Conservation (phyloP, 306 rosid genomes). For the Lagenaria siceraria region DNA sequence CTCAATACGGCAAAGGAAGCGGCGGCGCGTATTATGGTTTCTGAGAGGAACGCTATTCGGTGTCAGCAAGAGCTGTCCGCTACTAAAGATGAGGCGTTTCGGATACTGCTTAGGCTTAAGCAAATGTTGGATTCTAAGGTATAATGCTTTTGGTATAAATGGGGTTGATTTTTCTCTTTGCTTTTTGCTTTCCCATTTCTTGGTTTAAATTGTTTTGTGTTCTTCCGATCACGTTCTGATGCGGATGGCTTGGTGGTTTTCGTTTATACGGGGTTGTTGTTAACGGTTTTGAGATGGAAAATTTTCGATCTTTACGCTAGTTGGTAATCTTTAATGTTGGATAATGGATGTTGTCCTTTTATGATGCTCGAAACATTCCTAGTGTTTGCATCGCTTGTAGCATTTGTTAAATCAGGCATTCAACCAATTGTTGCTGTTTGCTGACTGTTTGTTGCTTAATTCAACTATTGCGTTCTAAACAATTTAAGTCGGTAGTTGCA, state of each 20-base stretch:
- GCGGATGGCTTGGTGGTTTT: neutral
- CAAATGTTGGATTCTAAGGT: conserved; percentile 76
- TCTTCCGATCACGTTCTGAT: neutral
- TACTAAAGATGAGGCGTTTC: conserved; percentile 53
- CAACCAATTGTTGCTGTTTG: neutral
- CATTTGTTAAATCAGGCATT: neutral
- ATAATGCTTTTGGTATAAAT: neutral
- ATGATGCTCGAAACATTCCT: neutral
- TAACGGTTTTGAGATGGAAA: neutral
- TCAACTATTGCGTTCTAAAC: neutral
- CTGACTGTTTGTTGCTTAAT: neutral
- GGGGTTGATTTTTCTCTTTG: conserved; percentile 8
- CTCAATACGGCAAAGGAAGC: conserved; percentile 79
- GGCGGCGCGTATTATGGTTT: conserved; percentile 58
- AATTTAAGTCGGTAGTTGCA: neutral
- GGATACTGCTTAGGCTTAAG: conserved; percentile 64
- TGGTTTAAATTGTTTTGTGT: neutral
- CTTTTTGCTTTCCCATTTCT: neutral
- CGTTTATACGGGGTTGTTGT: neutral
- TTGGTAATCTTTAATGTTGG: neutral
- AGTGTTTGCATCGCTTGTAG: neutral
- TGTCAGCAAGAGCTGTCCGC: conserved; percentile 44
- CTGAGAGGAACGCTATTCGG: conserved; percentile 51
- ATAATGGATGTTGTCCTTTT: neutral
- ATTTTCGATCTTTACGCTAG: neutral